Evolutionary conservation across 1,284 basidiomycete species (phyloP), one percentile per base, ranked within the genome.

Genomic region (Trichosporon asahii): DNA sequence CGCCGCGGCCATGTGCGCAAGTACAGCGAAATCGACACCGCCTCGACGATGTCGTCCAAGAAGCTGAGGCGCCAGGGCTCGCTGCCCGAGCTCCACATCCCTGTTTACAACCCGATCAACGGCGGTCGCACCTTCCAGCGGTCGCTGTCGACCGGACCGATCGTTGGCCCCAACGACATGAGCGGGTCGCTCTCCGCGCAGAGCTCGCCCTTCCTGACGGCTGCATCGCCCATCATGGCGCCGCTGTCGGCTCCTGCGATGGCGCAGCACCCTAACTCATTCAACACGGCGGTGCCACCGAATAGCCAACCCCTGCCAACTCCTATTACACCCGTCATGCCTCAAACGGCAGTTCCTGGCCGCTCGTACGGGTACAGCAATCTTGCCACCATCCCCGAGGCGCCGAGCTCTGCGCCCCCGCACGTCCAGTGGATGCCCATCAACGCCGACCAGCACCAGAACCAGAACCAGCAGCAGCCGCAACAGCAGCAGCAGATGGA

Each of bases 311-410:
- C 57, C 57, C 37, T 53, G 31, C 29, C 35, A 25, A 21, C 66
- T 46, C 57, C 57, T 33, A 21, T 61, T 21, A 67, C 35, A 25
- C 35, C 63, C 37, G 63, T 27, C 35, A 64, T 64, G 63, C 63
- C 57, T 31, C 57, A 61, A 61, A 33, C 57, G 57, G 37, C 64
- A 27, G 37, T 44, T 31, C 57, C 57, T 61, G 57, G 57, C 57
- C 27, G 71, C 23, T 61, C 71, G 18, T 70, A 66, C 65, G 68
- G 55, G 63, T 55, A 64, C 65, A 67, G 64, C 44, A 67, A 68
- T 25, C 72, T 73, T 35, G 72, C 70, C 2, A 73, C 72, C 35
- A 73, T 73, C n/a, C 72, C 72, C 23, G 72, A 73, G 66, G 64
- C 72, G 11, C 72, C 72, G 8, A 66, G 31, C 49, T 69, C 70